These are phyloP conservation scores for Aspergillus coremiiformis DNA, from an alignment of 495 filamentous ascomycete species.

Conservation along the genomic window DNA sequence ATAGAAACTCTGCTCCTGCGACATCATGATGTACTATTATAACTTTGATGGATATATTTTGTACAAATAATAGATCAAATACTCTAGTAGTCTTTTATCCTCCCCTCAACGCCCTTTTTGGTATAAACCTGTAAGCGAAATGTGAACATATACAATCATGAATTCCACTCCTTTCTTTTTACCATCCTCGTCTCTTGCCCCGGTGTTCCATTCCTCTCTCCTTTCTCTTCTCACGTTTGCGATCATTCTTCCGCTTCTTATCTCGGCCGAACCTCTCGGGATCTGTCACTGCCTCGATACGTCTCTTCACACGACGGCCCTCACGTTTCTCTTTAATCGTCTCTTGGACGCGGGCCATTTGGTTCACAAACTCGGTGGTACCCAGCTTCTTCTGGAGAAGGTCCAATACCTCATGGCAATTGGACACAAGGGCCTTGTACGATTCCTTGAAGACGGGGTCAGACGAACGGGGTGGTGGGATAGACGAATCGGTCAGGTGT, in stretches of 20 bases:
- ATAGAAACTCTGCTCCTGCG: slow-evolving; percentile 13
- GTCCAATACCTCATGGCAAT: slow-evolving; percentile 65
- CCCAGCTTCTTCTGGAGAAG: slow-evolving; percentile 75
- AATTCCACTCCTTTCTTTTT: slow-evolving; percentile 3
- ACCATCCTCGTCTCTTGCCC: slow-evolving; percentile 64
- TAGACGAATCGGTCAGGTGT: slow-evolving; percentile 73
- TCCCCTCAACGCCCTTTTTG: slow-evolving; percentile 9
- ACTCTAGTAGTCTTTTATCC: slow-evolving; percentile 7
- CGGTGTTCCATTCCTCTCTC: slow-evolving; percentile 63
- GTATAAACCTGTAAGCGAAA: slow-evolving; percentile 15
- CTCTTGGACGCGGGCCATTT: slow-evolving; percentile 60
- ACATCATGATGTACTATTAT: slow-evolving; percentile 2
- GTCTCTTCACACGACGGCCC: slow-evolving; percentile 69
- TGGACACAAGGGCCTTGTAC: slow-evolving; percentile 59
- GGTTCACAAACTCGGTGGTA: slow-evolving; percentile 64
- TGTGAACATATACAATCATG: slow-evolving; percentile 4
- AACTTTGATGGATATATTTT: slow-evolving; percentile 4
- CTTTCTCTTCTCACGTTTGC: slow-evolving; percentile 75
- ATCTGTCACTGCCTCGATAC: slow-evolving; percentile 72
- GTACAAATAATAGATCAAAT: slow-evolving; percentile 14
- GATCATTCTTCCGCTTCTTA: slow-evolving; percentile 80
- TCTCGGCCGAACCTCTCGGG: slow-evolving; percentile 70
- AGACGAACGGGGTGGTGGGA: slow-evolving; percentile 55
- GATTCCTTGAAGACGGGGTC: slow-evolving; percentile 59
- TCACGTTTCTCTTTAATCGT: slow-evolving; percentile 61